Evolutionary conservation across 371 early-diverging fungal genomes (phyloP).

Genomic region (Polyrhizophydium stewartii): DNA sequence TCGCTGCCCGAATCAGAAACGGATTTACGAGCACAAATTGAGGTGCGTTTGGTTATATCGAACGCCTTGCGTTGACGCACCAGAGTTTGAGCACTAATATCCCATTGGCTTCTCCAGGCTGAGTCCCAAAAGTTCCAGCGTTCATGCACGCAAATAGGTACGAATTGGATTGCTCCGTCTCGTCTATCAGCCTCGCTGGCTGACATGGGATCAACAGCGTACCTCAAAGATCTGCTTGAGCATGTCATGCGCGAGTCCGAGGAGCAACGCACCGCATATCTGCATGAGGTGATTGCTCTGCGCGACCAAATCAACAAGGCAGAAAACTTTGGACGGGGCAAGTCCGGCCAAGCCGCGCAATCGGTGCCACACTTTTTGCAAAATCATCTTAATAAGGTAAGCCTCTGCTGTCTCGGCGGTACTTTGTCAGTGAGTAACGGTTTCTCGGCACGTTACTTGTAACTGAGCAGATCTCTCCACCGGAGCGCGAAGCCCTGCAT

Average conservation of each 20-base stretch:
- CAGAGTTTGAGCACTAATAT: too few relatives aligned
- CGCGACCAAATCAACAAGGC: not conserved
- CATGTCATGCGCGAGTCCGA: not conserved
- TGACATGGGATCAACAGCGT: not conserved
- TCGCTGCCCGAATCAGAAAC: too few relatives aligned
- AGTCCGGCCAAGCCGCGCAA: not conserved
- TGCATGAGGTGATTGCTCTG: not conserved
- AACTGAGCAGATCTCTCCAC: not conserved
- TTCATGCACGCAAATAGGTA: not conserved
- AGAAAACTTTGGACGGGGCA: not conserved
- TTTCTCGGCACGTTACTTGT: not conserved
- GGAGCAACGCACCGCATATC: not conserved
- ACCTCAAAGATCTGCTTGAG: not conserved
- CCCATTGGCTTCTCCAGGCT: too few relatives aligned
- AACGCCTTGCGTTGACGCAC: too few relatives aligned
- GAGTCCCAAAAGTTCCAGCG: not conserved
- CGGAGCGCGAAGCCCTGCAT: not conserved
- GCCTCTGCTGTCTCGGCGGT: not conserved
- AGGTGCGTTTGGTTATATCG: too few relatives aligned
- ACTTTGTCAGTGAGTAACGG: not conserved
- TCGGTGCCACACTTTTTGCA: not conserved
- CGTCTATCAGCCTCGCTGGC: not conserved
- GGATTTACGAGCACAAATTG: too few relatives aligned
- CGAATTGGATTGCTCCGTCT: not conserved
- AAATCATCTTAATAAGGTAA: not conserved